Conservation (phyloP, 768 basidiomycete species). For the Bullera alba region DNA sequence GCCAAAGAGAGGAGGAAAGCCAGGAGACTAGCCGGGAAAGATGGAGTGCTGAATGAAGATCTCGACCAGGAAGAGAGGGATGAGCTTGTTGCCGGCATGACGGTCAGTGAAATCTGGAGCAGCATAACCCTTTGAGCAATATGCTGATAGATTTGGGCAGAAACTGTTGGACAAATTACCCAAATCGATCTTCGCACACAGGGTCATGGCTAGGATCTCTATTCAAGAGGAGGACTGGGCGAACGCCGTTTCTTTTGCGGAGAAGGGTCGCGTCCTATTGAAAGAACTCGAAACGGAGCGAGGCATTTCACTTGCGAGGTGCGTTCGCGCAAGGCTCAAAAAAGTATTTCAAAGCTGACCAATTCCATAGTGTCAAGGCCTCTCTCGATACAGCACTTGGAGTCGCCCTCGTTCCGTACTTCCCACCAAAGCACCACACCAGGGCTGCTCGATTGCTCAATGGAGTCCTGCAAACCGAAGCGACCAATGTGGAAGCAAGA, state of each 20-base stretch:
- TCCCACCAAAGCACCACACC: constrained; percentile 80
- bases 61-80: constrained; percentile 49
- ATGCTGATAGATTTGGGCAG: constrained; percentile 16
- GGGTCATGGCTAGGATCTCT: constrained; percentile 62
- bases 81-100: constrained; percentile 58
- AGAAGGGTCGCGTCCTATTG: constrained; percentile 61
- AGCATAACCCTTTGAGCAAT: background rate
- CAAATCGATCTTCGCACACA: constrained; percentile 61
- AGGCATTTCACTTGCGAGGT: constrained; percentile 52
- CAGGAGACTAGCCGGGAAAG: constrained; percentile 27
- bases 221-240: constrained; percentile 64
- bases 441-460: constrained; percentile 69
- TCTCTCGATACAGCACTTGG: constrained; percentile 67
- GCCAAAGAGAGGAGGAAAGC: constrained; percentile 32
- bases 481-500: constrained; percentile 59
- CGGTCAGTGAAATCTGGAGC: constrained; percentile 55
- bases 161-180: constrained; percentile 45
- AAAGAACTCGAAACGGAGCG: constrained; percentile 54
- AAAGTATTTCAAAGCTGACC: background rate
- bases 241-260: constrained; percentile 63
- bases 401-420: constrained; percentile 72
- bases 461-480: constrained; percentile 59
- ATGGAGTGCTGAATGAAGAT: constrained; percentile 28
- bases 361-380: constrained; percentile 11
- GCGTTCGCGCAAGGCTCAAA: constrained; percentile 21